These are phyloP conservation scores for Athelia sp. DNA, from an alignment of 1,284 basidiomycete genomes.

Conservation along the genomic window DNA sequence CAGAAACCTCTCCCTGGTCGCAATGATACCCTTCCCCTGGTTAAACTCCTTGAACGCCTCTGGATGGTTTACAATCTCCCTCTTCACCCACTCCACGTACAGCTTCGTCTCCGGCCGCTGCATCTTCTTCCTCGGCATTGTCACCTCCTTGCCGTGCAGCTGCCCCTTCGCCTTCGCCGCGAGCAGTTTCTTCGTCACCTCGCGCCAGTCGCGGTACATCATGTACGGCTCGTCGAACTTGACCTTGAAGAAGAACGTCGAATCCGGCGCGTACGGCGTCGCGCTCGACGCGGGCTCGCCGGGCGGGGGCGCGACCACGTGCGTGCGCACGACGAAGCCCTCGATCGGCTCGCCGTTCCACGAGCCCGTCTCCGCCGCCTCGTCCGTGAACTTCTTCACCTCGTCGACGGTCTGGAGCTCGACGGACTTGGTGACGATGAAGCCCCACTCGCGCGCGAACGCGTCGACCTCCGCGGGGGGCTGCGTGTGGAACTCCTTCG, in stretches of 20 bases:
- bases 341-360: constrained; percentile 90
- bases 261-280: constrained; percentile 69
- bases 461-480: constrained; percentile 64
- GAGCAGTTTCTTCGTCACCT: constrained; percentile 81
- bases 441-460: constrained; percentile 90
- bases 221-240: constrained; percentile 99
- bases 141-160: constrained; percentile 16
- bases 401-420: constrained; percentile 59
- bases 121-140: constrained; percentile 59
- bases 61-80: constrained; percentile 63
- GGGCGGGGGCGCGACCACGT: constrained; percentile 42
- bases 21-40: constrained; percentile 81
- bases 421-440: constrained; percentile 75
- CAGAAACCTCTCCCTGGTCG: constrained; percentile 78
- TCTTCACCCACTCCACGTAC: constrained; percentile 68
- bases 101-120: constrained; percentile 59
- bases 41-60: constrained; percentile 61
- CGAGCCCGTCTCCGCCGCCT: constrained; percentile 62
- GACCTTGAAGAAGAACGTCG: constrained; percentile 98
- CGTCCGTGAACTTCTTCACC: constrained; percentile 71
- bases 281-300: constrained; percentile 21
- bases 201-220: constrained; percentile 98
- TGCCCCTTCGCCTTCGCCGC: constrained; percentile 25
- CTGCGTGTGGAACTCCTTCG: constrained; percentile 72
- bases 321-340: constrained; percentile 92